Conservation (phyloP, 495 filamentous ascomycete species). For the Hypoxylon intermedium region DNA sequence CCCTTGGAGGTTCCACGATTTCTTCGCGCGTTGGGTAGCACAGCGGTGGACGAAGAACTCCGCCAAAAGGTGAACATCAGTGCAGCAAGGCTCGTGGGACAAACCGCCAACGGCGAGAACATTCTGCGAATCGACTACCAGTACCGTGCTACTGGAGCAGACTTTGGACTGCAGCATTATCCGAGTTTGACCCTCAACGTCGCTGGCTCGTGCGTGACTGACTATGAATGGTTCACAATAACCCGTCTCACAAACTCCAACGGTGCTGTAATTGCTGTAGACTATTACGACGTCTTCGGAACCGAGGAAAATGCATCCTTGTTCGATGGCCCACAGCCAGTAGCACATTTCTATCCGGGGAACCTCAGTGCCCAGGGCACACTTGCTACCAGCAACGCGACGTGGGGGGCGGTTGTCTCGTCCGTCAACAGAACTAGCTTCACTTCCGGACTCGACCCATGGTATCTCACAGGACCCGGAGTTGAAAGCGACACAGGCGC, state of each 20-base stretch:
- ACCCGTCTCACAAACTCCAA: background rate
- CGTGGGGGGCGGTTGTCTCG: slow-evolving; percentile 42
- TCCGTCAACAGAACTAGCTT: slow-evolving; percentile 43
- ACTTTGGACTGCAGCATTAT: slow-evolving; percentile 46
- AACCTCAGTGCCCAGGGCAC: background rate
- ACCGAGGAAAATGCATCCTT: slow-evolving; percentile 1
- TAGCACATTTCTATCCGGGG: slow-evolving; percentile 16
- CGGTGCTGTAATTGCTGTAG: slow-evolving; percentile 4
- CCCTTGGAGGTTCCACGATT: slow-evolving; percentile 36
- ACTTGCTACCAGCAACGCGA: slow-evolving; percentile 30
- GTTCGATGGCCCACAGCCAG: slow-evolving; percentile 24
- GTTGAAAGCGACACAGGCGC: background rate
- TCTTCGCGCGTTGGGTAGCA: slow-evolving; percentile 41
- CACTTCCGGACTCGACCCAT: slow-evolving; percentile 42
- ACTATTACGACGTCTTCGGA: slow-evolving; percentile 25
- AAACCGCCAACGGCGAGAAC: slow-evolving; percentile 15
- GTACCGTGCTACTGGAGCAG: slow-evolving; percentile 43
- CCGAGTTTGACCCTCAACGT: slow-evolving; percentile 43
- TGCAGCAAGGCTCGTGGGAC: slow-evolving; percentile 14
- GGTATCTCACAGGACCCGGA: slow-evolving; percentile 40
- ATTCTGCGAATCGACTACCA: slow-evolving; percentile 41
- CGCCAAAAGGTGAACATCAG: slow-evolving; percentile 16
- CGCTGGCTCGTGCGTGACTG: slow-evolving; percentile 46
- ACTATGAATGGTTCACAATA: slow-evolving; percentile 40
- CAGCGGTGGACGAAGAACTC: slow-evolving; percentile 25